Conservation (phyloP, 2,329 filamentous ascomycete species). For the Hypoxylon sp. region DNA sequence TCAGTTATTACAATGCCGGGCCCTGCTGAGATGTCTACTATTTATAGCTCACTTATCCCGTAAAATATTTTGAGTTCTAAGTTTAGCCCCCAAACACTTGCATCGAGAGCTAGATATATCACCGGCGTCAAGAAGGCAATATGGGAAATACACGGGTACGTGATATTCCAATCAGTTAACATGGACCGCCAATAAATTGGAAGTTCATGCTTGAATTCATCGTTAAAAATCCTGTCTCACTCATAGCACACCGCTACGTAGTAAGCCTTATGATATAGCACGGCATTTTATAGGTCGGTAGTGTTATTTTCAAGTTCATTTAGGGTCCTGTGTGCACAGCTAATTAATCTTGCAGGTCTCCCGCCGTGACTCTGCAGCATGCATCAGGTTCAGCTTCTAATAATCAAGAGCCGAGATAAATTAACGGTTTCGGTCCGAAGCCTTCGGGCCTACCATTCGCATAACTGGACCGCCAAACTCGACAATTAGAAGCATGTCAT, state of each 20-base stretch:
- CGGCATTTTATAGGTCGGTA: neutral
- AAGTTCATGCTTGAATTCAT: neutral
- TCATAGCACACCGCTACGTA: neutral
- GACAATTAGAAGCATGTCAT: neutral
- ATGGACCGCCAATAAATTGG: neutral
- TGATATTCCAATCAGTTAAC: neutral
- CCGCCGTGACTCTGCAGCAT: conserved; percentile 21
- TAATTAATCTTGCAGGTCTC: conserved; percentile 25
- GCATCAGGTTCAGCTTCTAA: conserved; percentile 23
- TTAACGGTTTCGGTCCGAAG: conserved; percentile 36
- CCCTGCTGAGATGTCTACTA: too few relatives aligned
- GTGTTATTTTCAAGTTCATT: neutral
- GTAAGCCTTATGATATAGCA: neutral
- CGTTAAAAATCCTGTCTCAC: neutral
- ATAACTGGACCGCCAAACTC: neutral
- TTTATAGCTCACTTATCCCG: too few relatives aligned
- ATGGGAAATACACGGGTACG: neutral
- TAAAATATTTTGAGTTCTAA: too few relatives aligned
- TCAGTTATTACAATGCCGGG: too few relatives aligned
- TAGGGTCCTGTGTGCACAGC: conserved; percentile 11
- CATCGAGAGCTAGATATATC: too few relatives aligned
- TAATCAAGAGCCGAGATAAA: conserved; percentile 21
- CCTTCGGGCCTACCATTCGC: conserved; percentile 35
- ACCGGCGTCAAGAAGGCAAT: too few relatives aligned
- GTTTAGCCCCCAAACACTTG: too few relatives aligned